These are phyloP conservation scores for Chaetomium globosum DNA, from an alignment of 2,329 filamentous ascomycete genomes.

Conservation along the genomic window DNA sequence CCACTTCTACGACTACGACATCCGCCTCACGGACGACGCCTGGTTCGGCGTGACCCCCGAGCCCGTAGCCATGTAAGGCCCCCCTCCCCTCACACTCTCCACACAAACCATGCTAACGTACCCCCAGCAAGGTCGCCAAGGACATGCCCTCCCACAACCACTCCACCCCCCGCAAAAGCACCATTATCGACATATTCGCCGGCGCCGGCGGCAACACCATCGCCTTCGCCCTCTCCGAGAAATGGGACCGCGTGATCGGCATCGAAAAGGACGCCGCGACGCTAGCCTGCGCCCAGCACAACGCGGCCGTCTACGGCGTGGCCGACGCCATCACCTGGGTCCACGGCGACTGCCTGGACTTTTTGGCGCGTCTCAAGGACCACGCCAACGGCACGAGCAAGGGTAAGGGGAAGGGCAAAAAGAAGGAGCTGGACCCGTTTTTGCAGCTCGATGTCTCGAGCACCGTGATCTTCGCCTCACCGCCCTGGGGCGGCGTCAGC, in stretches of 20 bases:
- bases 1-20: conserved; percentile 79
- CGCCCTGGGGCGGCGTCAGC: conserved; percentile 62
- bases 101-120: conserved; percentile 28
- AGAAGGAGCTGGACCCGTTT: conserved; percentile 41
- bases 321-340: conserved; percentile 79
- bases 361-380: conserved; percentile 51
- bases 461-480: conserved; percentile 59
- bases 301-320: conserved; percentile 83
- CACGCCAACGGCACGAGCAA: background rate
- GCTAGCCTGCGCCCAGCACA: conserved; percentile 88
- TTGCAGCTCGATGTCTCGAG: conserved; percentile 47
- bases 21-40: conserved; percentile 88
- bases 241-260: conserved; percentile 82
- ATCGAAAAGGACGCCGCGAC: conserved; percentile 82
- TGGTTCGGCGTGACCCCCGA: conserved; percentile 99
- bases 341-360: conserved; percentile 81
- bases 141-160: conserved; percentile 64
- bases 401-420: background rate
- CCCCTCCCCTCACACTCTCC: background rate
- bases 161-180: conserved; percentile 52
- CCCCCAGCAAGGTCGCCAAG: conserved; percentile 67
- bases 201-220: conserved; percentile 94
- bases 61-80: conserved; percentile 74
- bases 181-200: conserved; percentile 85
- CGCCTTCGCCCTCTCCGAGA: conserved; percentile 79